These are phyloP conservation scores for Leccinum subspadiceum DNA, from an alignment of 1,284 basidiomycete genomes.

Conservation along the genomic window DNA sequence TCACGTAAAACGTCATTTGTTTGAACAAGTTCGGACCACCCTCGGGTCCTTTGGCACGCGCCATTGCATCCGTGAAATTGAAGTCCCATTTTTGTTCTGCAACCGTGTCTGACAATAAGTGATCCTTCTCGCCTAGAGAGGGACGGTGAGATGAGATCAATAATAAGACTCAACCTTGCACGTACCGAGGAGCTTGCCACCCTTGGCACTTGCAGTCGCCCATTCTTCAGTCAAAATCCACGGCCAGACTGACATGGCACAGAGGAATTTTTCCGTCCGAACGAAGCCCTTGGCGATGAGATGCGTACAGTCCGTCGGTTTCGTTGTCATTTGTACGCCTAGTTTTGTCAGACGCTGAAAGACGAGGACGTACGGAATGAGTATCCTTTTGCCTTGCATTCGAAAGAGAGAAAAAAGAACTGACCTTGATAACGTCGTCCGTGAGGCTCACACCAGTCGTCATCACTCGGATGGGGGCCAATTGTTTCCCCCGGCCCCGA, in stretches of 20 bases:
- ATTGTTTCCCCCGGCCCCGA: constrained; percentile 9
- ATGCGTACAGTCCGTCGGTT: constrained; percentile 71
- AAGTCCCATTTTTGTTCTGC: constrained; percentile 67
- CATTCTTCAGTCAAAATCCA: constrained; percentile 65
- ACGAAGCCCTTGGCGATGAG: constrained; percentile 65
- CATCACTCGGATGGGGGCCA: constrained; percentile 44
- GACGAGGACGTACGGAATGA: not conserved
- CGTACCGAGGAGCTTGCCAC: constrained; percentile 63
- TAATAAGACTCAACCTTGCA: constrained; percentile 9
- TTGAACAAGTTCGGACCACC: constrained; percentile 54
- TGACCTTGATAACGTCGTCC: constrained; percentile 56
- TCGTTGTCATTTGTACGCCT: constrained; percentile 60
- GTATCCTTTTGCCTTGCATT: not conserved
- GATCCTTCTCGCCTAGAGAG: constrained; percentile 58
- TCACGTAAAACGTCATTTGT: constrained; percentile 71
- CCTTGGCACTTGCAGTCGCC: constrained; percentile 58
- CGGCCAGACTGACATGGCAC: constrained; percentile 61
- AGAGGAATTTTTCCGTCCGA: constrained; percentile 82
- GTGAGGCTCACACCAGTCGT: constrained; percentile 57
- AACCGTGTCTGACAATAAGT: constrained; percentile 53
- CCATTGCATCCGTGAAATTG: constrained; percentile 57
- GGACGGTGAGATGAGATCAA: constrained; percentile 1
- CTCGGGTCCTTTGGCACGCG: constrained; percentile 47
- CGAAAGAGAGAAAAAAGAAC: constrained; percentile 12
- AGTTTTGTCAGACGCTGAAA: constrained; percentile 57